Evolutionary conservation across 305 asterid species (phyloP).

Genomic region (Salvia sclarea): DNA sequence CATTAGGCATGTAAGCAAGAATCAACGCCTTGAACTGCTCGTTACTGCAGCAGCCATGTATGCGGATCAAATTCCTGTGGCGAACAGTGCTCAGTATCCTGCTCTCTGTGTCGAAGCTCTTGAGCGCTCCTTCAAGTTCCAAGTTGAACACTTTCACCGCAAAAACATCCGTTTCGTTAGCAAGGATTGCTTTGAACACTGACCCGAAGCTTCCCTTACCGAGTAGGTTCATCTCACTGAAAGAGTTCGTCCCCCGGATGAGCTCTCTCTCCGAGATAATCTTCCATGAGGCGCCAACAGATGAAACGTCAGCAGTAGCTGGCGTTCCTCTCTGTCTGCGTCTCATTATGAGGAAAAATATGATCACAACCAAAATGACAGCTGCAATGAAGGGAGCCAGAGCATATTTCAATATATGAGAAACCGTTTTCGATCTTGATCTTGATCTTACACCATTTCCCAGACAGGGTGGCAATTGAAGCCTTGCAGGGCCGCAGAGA

Average conservation of each 20-base stretch:
- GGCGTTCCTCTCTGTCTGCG: not conserved
- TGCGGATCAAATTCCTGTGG: slow-evolving; percentile 33
- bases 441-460: not conserved
- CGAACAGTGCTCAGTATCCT: slow-evolving; percentile 37
- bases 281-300: slow-evolving; percentile 17
- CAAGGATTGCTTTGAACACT: slow-evolving; percentile 38
- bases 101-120: slow-evolving; percentile 42
- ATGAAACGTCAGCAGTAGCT: not conserved
- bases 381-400: not conserved
- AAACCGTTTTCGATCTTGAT: not conserved
- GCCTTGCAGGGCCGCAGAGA: slow-evolving; percentile 14
- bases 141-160: slow-evolving; percentile 48
- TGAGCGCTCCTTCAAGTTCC: slow-evolving; percentile 22
- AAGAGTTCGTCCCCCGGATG: slow-evolving; percentile 28
- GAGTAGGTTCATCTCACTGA: slow-evolving; percentile 36
- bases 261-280: slow-evolving; percentile 40
- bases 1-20: slow-evolving; percentile 35
- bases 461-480: slow-evolving; percentile 18
- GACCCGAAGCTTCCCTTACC: slow-evolving; percentile 47
- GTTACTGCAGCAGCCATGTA: slow-evolving; percentile 38
- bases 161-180: slow-evolving; percentile 34
- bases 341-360: not conserved
- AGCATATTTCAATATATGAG: not conserved
- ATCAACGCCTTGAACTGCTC: slow-evolving; percentile 40
- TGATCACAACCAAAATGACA: not conserved